Percentiles rank a stretch among this genome's conserved stretches.
phyloP scores from a whole-genome alignment of 2,329 filamentous ascomycete genomes.

The Coniochaeta hoffmannii region DNA sequence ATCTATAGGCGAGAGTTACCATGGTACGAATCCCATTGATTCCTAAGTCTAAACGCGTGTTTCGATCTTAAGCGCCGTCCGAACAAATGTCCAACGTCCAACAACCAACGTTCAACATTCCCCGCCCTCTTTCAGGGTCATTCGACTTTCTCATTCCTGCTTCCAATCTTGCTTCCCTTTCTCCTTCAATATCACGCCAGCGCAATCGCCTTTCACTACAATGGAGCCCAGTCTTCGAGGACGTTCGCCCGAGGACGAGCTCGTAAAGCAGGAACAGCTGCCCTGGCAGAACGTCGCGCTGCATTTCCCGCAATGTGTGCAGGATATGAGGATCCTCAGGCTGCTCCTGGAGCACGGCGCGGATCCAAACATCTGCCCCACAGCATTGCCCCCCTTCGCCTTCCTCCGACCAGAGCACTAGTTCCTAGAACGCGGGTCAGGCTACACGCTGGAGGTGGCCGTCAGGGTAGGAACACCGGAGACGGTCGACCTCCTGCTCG shows the following conservation, averaged over 20 bases:
- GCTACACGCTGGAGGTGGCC: background rate
- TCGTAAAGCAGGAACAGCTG: background rate
- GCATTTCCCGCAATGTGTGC: background rate
- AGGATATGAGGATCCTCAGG: background rate
- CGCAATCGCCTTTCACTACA: background rate
- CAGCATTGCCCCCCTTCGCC: background rate
- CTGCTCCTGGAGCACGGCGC: background rate
- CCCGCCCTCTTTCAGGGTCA: background rate
- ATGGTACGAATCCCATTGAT: background rate
- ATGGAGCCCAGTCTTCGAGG: background rate
- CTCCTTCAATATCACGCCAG: background rate
- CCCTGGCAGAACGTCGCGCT: background rate
- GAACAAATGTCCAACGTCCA: background rate
- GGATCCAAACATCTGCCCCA: background rate
- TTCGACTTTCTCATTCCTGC: background rate
- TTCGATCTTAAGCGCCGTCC: background rate
- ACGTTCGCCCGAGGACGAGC: background rate
- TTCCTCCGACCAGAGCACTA: background rate
- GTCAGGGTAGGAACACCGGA: background rate
- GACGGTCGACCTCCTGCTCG: background rate
- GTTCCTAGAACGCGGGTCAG: background rate
- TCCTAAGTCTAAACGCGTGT: background rate
- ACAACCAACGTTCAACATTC: background rate
- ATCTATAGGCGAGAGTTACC: background rate
- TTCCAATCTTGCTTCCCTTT: background rate